Percentiles rank a stretch among this genome's conserved stretches.
These are phyloP conservation scores for Scheffersomyces ergatensis DNA, from an alignment of 805 yeast genomes.

Conservation along the genomic window DNA sequence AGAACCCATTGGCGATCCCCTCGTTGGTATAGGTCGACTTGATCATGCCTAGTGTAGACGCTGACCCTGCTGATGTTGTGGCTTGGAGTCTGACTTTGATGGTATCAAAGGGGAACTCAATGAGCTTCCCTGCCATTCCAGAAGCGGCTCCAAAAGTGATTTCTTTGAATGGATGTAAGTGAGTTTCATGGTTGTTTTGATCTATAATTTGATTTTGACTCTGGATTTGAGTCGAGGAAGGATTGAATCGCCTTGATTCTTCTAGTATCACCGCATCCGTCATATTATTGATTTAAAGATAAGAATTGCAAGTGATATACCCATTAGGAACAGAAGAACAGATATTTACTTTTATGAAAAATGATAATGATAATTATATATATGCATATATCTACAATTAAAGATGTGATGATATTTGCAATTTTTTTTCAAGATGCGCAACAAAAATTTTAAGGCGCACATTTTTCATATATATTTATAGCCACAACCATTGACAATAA, in stretches of 20 bases:
- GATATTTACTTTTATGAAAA: no score
- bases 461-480: no score
- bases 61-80: constrained; percentile 42
- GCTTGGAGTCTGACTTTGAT: constrained; percentile 85
- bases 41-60: constrained; percentile 67
- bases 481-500: no score
- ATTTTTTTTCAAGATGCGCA: no score
- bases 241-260: background rate
- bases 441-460: no score
- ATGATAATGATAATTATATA: no score
- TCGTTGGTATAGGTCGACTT: constrained; percentile 59
- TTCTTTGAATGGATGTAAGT: constrained; percentile 30
- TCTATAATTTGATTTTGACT: background rate
- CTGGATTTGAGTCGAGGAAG: background rate
- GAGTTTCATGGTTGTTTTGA: no score
- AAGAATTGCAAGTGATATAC: no score
- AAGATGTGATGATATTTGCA: no score
- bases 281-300: background rate
- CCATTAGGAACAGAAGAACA: no score
- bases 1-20: constrained; percentile 72
- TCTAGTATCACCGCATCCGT: background rate
- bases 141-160: constrained; percentile 54
- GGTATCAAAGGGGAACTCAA: constrained; percentile 93
- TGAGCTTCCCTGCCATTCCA: constrained; percentile 79
- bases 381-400: no score